Evolutionary conservation across 495 filamentous ascomycete genomes (phyloP), one percentile per base, ranked within the genome.

Genomic region (Talaromyces stipitatus): DNA sequence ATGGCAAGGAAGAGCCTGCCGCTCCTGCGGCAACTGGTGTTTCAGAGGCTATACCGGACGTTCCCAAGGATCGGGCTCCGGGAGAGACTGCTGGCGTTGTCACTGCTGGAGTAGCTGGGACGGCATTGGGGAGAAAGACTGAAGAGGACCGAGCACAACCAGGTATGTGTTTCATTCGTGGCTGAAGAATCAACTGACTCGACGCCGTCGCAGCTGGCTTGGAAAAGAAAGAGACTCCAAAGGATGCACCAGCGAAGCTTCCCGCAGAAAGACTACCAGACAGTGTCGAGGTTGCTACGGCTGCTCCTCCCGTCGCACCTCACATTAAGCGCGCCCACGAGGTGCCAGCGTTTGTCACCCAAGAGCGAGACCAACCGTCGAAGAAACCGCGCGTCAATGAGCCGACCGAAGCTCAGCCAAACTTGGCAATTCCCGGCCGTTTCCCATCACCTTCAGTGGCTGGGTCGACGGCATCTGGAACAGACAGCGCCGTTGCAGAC

Each of bases 141-240:
- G 47, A 64, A 32, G 58, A 62, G 50, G 66, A 66, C 45, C 55
- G 62, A 10, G 55, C 58, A 32, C 41, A 59, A 2, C 43, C 59
- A 22, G 57, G 54, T 55, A n/a, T 1, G 54, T 55, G 10, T 27
- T 23, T 38, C 54, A 20, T 46, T 24, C 51, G n/a, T 48, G 52
- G 4, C 55, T 41, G 18, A 50, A 48, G 60, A 52, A n/a, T 56
- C 6, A 41, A 28, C 22, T 38, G 30, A 54, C 33, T 57, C 58
- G 3, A 60, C 61, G 26, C 60, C 61, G 14, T 60, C 73, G n/a
- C 36, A 9, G 23, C 38, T 55, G 53, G 8, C 10, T 62, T 67
- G 14, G 70, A 74, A 55, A 71, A 66, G 20, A 62, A 65, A 30
- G 72, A 72, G 58, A 56, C 64, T 45, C 36, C 59, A 20, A 65